Evolutionary conservation across 2,329 filamentous ascomycete species (phyloP).

Genomic region (Escovopsis sp.): DNA sequence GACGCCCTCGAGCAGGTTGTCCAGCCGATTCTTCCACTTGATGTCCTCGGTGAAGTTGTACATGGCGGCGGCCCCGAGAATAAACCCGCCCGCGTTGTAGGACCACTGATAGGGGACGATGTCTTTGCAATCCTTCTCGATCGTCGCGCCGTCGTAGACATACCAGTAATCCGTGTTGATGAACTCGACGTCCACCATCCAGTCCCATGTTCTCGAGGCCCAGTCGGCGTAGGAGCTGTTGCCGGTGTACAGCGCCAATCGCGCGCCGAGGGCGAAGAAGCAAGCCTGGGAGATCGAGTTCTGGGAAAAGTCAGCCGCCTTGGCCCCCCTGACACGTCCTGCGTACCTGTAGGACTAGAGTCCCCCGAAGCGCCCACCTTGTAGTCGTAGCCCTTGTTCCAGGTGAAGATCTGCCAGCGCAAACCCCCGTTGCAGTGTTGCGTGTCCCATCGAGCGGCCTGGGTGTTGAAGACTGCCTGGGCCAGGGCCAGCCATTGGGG

Average conservation of each 20-base stretch:
- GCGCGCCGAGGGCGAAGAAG: constrained; percentile 48
- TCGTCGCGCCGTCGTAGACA: constrained; percentile 47
- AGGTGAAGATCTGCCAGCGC: constrained; percentile 72
- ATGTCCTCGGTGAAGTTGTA: constrained; percentile 42
- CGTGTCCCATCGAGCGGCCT: constrained; percentile 57
- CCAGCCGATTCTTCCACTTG: constrained; percentile 42
- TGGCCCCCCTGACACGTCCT: background rate
- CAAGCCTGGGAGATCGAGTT: constrained; percentile 48
- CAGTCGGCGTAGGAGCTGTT: constrained; percentile 65
- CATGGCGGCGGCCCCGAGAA: constrained; percentile 53
- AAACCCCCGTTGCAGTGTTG: constrained; percentile 57
- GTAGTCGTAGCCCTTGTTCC: constrained; percentile 71
- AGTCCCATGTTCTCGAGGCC: constrained; percentile 60
- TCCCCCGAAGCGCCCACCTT: constrained; percentile 19
- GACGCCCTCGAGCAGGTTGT: constrained; percentile 38
- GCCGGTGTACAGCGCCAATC: constrained; percentile 60
- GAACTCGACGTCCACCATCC: constrained; percentile 43
- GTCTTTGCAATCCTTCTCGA: constrained; percentile 38
- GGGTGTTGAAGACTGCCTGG: constrained; percentile 69
- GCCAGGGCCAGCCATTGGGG: constrained; percentile 58
- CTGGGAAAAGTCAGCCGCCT: constrained; percentile 28
- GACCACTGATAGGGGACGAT: constrained; percentile 50
- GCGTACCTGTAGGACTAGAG: too few relatives aligned
- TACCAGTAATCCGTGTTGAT: constrained; percentile 40
- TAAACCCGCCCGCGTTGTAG: constrained; percentile 52